These are phyloP conservation scores for Polyporus tsugae DNA, from an alignment of 1,284 basidiomycete species.

Conservation along the genomic window DNA sequence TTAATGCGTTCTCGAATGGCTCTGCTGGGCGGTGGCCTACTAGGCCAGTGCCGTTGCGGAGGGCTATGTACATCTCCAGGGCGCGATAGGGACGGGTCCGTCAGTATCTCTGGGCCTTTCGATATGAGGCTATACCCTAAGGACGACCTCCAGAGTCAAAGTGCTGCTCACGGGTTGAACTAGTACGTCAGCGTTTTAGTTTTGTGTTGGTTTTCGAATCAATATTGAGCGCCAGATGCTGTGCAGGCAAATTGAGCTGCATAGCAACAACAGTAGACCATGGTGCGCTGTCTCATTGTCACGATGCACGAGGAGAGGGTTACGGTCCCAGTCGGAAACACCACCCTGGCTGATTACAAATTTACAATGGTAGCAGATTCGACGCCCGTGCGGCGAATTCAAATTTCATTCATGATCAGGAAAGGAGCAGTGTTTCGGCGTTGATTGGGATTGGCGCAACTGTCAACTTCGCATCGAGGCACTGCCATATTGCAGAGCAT, in stretches of 20 bases:
- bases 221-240: too few species aligned
- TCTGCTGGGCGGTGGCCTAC: slow-evolving; percentile 21
- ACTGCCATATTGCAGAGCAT: background rate
- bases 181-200: slow-evolving; percentile 3
- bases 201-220: too few species aligned
- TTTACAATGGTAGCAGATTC: slow-evolving; percentile 25
- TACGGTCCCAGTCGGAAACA: slow-evolving; percentile 14
- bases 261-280: too few species aligned
- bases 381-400: slow-evolving; percentile 3
- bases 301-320: slow-evolving; percentile 20
- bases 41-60: slow-evolving; percentile 50
- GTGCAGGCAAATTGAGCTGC: too few species aligned
- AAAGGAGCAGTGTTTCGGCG: background rate
- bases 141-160: slow-evolving; percentile 45
- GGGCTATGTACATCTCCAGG: slow-evolving; percentile 60
- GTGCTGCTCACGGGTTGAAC: background rate
- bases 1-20: slow-evolving; percentile 49
- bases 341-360: slow-evolving; percentile 1
- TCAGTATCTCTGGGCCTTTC: slow-evolving; percentile 45
- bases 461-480: background rate
- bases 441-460: background rate
- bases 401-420: background rate
- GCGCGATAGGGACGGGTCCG: slow-evolving; percentile 41
- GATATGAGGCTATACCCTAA: slow-evolving; percentile 49
- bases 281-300: too few species aligned